Conservation (phyloP, 1,139 yeast genomes). For the Scheffersomyces parashehatae region DNA sequence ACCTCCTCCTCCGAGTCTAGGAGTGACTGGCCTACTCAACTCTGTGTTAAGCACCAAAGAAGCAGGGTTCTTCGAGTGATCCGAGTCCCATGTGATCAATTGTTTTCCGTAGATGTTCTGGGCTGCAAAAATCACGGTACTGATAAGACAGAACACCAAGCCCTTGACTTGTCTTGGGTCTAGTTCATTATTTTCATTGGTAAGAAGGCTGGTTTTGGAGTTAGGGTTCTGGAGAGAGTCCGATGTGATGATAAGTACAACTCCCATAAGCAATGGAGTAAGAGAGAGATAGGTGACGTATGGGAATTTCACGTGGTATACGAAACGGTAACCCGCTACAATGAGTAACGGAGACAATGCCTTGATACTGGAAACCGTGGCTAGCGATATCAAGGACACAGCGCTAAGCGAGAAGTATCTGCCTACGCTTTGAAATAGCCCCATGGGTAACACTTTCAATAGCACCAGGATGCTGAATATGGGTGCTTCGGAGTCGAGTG, state of each 20-base stretch:
- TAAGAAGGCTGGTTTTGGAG: conserved; percentile 8
- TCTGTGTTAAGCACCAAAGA: conserved; percentile 31
- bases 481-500: conserved; percentile 20
- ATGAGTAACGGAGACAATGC: conserved; percentile 42
- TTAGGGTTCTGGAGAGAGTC: conserved; percentile 22
- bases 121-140: conserved; percentile 39
- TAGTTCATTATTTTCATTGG: conserved; percentile 12
- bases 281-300: conserved; percentile 36
- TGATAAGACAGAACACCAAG: conserved; percentile 27
- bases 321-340: conserved; percentile 34
- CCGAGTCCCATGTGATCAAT: conserved; percentile 36
- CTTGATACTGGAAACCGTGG: conserved; percentile 42
- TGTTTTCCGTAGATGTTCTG: conserved; percentile 47
- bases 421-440: conserved; percentile 40
- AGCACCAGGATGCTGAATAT: conserved; percentile 22
- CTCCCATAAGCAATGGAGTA: conserved; percentile 40
- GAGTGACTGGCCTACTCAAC: conserved; percentile 18
- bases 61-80: conserved; percentile 20
- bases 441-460: conserved; percentile 37
- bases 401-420: conserved; percentile 40
- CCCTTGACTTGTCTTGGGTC: conserved; percentile 30
- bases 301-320: conserved; percentile 36
- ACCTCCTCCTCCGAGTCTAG: not conserved
- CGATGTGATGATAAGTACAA: conserved; percentile 33
- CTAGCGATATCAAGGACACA: conserved; percentile 38